Base-by-base conservation (phyloP, 306 rosid genomes). In the Hippophae rhamnoides region DNA sequence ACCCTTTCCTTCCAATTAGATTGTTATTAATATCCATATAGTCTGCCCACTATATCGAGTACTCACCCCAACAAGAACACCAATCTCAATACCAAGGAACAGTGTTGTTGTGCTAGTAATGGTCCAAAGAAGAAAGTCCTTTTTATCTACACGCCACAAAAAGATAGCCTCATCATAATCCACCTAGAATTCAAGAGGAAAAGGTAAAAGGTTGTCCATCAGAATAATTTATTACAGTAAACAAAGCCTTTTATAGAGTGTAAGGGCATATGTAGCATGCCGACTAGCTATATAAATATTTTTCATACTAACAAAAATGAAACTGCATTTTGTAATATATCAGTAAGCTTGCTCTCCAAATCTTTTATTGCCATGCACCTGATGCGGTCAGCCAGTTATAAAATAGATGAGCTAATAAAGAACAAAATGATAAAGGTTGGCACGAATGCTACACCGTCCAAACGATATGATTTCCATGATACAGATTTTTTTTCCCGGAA, bases 111-210 rank as follows among this genome's bases (percentile, higher is more conserved):
- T 78, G 75, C 82, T 72, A 60, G 99, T 88, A 68, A 92, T 82
- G 68, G 73, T 81, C 99, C 99, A 92, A 71, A 92, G 99, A 78
- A 88, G 79, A 80, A 92, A 92, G 76, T 92, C 99, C 72, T 78
- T 85, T 76, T 92, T 92, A 75, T 92, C 88, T 59, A 92, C 87
- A 67, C 67, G 77, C 99, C 99, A 88, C 75, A 92, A 75, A 64
- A 87, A 88, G 47, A 92, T 87, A 70, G 96, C 96, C 77, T 83
- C 96, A 0, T 83, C 72, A 57, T 87, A 92, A 72, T 92, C 99
- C 76, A 92, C 89, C 99, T 92, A 84, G 56, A 84, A 66, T 56
- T 57, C 55, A 64, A 63, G 43, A 60, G 58, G 52, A 59, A 62
- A 54, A 47, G 55, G 54, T 61, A 58, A 64, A 42, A 47, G 54